Conservation (phyloP, 371 early-diverging fungal genomes). For the Blastocladiella emersonii region DNA sequence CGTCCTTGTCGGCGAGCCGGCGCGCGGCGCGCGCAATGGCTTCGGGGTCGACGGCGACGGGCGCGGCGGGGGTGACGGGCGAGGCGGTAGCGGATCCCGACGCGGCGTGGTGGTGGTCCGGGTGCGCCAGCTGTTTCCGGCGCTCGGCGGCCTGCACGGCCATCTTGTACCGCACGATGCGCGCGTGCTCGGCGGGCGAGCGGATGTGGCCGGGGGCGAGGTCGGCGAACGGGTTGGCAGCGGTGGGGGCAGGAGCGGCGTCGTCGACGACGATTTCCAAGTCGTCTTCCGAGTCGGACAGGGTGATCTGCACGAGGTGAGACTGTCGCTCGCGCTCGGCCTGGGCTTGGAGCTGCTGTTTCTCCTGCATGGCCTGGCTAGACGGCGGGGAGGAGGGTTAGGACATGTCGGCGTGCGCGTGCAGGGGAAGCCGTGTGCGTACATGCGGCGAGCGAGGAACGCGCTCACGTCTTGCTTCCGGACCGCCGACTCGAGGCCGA, state of each 20-base stretch:
- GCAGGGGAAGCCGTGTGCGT: background rate
- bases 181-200: background rate
- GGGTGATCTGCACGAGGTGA: background rate
- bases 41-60: background rate
- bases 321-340: too few relatives aligned
- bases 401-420: too few relatives aligned
- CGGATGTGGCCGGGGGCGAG: background rate
- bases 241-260: background rate
- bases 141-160: background rate
- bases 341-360: too few relatives aligned
- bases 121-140: background rate
- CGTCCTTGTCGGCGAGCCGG: too few relatives aligned
- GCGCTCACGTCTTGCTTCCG: background rate
- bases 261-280: background rate
- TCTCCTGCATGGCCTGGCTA: too few relatives aligned
- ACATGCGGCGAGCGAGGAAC: background rate
- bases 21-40: too few relatives aligned
- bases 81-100: background rate
- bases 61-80: background rate
- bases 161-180: background rate
- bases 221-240: background rate
- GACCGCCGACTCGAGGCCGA: background rate
- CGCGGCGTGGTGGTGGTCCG: too few relatives aligned
- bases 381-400: too few relatives aligned
- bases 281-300: background rate